Base-by-base conservation (phyloP, 2,329 filamentous ascomycete genomes). In the Venturia oleaginea region DNA sequence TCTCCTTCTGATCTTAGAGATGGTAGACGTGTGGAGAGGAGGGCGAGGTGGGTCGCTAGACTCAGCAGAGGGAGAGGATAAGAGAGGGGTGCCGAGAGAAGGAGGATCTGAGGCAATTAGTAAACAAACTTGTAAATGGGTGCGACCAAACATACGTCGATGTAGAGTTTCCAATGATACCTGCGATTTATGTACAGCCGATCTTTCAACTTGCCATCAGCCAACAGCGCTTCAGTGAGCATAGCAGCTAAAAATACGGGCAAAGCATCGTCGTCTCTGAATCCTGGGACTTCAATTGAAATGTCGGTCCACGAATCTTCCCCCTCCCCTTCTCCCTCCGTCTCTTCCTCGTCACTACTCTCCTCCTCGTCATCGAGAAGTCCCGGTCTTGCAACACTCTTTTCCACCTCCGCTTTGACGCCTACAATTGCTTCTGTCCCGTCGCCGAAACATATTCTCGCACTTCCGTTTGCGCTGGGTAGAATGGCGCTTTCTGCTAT, bases 401-500 rank as follows among this genome's bases (percentile, higher is more conserved):
- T 87, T 75, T 96, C 92, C 4, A 97, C 90, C 77, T 97, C 93
- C 0, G 91, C 92, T 78, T 97, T 99, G 67, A 97, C 88, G 57
- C 94, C 94, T 6, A 97, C 94, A 67, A 99, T 88, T 7, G 94
- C 94, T 76, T 99, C 94, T 1, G 92, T 96, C 61, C 94, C 94
- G 75, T 99, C 94, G 3, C 92, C 87, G 74, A 97, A 95, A 69
- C 93, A 96, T 59, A 99, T 89, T 40, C 95, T 86, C 66, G 94
- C 93, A 76, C 90, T 95, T 67, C 94, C 94, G 72, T 97, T 96
- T 19, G 93, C 89, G 59, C 88, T 87, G 0, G 94, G 92, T 0
- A 99, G 83, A 65, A 97, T 90, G 65, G 91, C 90, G 64, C 90
- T 92, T 79, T 99, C 94, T 66, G 94, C 94, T 22, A 89, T 86